Conservation (phyloP, 2,329 filamentous ascomycete genomes). For the Clonostachys rosea region DNA sequence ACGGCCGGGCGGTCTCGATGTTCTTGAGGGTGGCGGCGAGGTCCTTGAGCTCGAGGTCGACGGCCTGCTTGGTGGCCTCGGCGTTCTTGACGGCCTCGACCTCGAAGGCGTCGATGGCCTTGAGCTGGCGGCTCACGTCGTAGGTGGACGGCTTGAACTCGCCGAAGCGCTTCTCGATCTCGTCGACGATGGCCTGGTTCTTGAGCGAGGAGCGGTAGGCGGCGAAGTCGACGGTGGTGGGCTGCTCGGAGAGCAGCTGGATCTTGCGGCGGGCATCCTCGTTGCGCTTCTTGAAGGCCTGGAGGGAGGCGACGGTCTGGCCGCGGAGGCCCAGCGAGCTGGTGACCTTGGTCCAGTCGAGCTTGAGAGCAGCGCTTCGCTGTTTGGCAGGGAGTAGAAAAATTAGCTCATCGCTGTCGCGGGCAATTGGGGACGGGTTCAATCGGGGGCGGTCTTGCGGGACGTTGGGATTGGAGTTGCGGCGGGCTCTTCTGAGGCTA, state of each 20-base stretch:
- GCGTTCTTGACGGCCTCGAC: constrained; percentile 95
- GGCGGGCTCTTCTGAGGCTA: neutral
- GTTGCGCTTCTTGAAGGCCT: constrained; percentile 99
- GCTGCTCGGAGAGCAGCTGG: constrained; percentile 74
- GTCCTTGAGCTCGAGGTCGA: constrained; percentile 91
- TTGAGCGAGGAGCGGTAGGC: constrained; percentile 90
- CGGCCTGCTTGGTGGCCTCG: constrained; percentile 92
- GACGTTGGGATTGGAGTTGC: neutral
- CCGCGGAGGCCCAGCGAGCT: constrained; percentile 93
- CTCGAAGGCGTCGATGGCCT: constrained; percentile 98
- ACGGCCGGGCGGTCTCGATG: constrained; percentile 92
- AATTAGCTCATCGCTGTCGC: constrained; percentile 47
- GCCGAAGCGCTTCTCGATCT: constrained; percentile 95
- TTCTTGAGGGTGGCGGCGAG: constrained; percentile 93
- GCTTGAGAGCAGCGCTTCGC: constrained; percentile 97
- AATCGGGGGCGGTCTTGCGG: neutral
- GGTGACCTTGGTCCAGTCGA: constrained; percentile 97
- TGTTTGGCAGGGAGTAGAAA: constrained; percentile 37
- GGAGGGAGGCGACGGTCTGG: constrained; percentile 85
- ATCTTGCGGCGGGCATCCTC: constrained; percentile 97
- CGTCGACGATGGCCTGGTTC: constrained; percentile 92
- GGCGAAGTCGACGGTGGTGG: constrained; percentile 85
- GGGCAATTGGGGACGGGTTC: constrained; percentile 1
- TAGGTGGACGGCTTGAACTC: constrained; percentile 90
- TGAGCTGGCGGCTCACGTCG: constrained; percentile 89